Conservation (phyloP, 352 stramenopile species). For the Phytophthora chlamydospora region DNA sequence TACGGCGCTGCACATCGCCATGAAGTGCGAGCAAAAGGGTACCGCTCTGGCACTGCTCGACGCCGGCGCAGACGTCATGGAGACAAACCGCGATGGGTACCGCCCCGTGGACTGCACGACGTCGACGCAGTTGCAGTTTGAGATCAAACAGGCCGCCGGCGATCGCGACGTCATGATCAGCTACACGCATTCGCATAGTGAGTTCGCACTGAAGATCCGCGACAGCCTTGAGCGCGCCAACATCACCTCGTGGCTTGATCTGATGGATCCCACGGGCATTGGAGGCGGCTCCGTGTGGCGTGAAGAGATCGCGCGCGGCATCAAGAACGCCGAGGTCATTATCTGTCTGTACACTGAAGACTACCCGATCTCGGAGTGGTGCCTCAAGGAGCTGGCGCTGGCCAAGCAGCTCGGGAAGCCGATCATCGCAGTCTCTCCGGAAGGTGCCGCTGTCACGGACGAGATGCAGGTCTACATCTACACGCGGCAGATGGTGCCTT, state of each 20-base stretch:
- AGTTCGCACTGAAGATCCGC: conserved; percentile 77
- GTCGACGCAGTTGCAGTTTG: conserved; percentile 80
- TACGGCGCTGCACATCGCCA: conserved; percentile 74
- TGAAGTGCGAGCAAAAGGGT: conserved; percentile 70
- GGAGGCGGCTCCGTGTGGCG: conserved; percentile 81
- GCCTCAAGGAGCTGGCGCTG: conserved; percentile 78
- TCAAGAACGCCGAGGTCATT: conserved; percentile 75
- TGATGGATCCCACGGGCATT: conserved; percentile 84
- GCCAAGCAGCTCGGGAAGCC: conserved; percentile 73
- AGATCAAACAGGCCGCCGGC: conserved; percentile 78
- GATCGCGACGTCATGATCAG: conserved; percentile 90
- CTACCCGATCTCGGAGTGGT: conserved; percentile 78
- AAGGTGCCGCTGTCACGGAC: conserved; percentile 60
- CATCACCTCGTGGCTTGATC: conserved; percentile 80
- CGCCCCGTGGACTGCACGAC: conserved; percentile 84
- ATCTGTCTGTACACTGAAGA: conserved; percentile 79
- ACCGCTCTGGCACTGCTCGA: conserved; percentile 67
- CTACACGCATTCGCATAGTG: conserved; percentile 83
- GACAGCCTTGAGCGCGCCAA: conserved; percentile 74
- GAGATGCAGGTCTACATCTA: conserved; percentile 89
- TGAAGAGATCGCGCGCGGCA: conserved; percentile 82
- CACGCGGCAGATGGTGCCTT: conserved; percentile 84
- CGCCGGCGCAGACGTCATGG: conserved; percentile 66
- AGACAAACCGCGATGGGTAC: conserved; percentile 67
- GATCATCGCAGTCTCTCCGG: conserved; percentile 73